Conservation (phyloP, 176 grass and related monocot genomes). For the Oryza meyeriana region DNA sequence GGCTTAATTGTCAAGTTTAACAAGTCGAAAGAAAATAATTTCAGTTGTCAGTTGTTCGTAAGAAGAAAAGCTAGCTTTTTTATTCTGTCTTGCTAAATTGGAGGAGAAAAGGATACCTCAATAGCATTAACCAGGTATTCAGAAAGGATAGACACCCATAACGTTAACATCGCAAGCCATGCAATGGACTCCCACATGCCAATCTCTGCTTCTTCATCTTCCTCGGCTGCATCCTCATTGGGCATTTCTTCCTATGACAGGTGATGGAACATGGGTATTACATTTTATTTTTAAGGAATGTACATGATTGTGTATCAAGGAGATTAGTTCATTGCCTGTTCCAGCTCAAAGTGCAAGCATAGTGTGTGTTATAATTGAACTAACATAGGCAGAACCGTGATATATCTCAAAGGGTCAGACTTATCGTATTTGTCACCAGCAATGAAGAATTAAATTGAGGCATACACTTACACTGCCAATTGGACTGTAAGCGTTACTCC, state of each 20-base stretch:
- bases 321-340: neutral
- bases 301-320: neutral
- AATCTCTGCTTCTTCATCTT: slow-evolving; percentile 61
- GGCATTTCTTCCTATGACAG: slow-evolving; percentile 48
- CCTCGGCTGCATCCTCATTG: slow-evolving; percentile 35
- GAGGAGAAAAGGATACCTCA: slow-evolving; percentile 49
- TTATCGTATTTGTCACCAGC: neutral
- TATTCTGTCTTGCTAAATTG: neutral
- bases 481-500: slow-evolving; percentile 48
- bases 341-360: neutral
- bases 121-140: slow-evolving; percentile 86
- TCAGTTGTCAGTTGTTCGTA: neutral
- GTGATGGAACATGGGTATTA: neutral
- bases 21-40: neutral
- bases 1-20: neutral
- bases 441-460: neutral
- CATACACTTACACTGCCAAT: slow-evolving; percentile 53
- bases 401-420: neutral
- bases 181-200: slow-evolving; percentile 68
- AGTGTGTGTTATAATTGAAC: neutral
- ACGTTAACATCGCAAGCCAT: slow-evolving; percentile 74
- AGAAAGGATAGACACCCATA: slow-evolving; percentile 68
- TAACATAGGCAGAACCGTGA: neutral
- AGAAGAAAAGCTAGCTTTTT: neutral
- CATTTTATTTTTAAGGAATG: neutral